These are phyloP conservation scores for Aureobasidium musti DNA, from an alignment of 2,329 filamentous ascomycete genomes.

Conservation along the genomic window DNA sequence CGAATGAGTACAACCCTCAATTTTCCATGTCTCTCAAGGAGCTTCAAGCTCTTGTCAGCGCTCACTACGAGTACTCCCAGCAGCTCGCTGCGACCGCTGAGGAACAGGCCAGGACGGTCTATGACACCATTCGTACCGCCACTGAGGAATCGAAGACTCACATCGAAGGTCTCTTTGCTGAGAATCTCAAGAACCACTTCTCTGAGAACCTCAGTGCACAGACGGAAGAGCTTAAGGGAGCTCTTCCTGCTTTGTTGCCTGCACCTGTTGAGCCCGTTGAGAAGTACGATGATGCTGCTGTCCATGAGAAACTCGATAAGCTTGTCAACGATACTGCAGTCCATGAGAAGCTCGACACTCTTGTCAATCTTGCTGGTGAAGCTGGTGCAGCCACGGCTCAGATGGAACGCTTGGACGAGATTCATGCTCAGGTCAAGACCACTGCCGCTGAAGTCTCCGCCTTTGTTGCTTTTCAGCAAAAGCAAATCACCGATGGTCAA, in stretches of 20 bases:
- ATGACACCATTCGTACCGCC: conserved; percentile 46
- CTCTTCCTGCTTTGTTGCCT: conserved; percentile 48
- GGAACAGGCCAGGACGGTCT: conserved; percentile 47
- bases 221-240: conserved; percentile 28
- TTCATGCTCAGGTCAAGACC: conserved; percentile 81
- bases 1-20: conserved; percentile 83
- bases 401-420: conserved; percentile 80
- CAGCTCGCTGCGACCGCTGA: conserved; percentile 46
- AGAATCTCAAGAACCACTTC: conserved; percentile 31
- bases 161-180: conserved; percentile 44
- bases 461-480: conserved; percentile 76
- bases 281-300: conserved; percentile 65
- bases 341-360: conserved; percentile 52
- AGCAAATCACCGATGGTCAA: conserved; percentile 72
- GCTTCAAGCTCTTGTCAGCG: conserved; percentile 75
- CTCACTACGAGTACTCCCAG: conserved; percentile 88
- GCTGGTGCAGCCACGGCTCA: conserved; percentile 71
- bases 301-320: conserved; percentile 61
- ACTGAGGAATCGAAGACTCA: conserved; percentile 49
- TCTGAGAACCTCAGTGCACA: conserved; percentile 25
- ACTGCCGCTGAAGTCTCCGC: conserved; percentile 82
- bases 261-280: conserved; percentile 50
- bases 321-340: conserved; percentile 41
- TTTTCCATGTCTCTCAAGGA: conserved; percentile 84
- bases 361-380: conserved; percentile 64